Evolutionary conservation across 805 yeast genomes (phyloP).

Genomic region (Vanderwaltozyma yarrowii): DNA sequence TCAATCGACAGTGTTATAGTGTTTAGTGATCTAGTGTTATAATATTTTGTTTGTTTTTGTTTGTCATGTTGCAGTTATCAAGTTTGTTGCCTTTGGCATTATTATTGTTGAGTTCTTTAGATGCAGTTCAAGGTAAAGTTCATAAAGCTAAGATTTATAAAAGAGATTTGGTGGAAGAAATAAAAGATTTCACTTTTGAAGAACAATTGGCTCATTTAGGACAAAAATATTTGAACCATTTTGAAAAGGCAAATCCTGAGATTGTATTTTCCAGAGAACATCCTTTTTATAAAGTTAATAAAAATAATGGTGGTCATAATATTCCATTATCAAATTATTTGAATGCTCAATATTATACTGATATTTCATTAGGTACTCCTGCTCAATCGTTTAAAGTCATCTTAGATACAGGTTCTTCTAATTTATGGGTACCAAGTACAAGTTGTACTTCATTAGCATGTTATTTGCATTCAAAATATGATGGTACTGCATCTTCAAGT

Average conservation of each 20-base stretch:
- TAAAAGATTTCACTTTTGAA: constrained; percentile 40
- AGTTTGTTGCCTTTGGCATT: constrained; percentile 22
- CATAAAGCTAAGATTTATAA: constrained; percentile 51
- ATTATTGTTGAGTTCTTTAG: constrained; percentile 13
- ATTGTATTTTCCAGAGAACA: constrained; percentile 22
- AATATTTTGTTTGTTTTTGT: no score
- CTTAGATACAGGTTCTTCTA: constrained; percentile 93
- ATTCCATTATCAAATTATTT: constrained; percentile 85
- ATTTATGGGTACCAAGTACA: constrained; percentile 89
- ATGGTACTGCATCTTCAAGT: constrained; percentile 69
- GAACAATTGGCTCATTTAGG: constrained; percentile 51
- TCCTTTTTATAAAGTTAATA: constrained; percentile 9
- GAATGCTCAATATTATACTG: constrained; percentile 95
- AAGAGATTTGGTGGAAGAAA: constrained; percentile 41
- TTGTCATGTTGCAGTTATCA: background rate
- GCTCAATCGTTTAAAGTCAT: constrained; percentile 89
- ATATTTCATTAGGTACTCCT: constrained; percentile 85
- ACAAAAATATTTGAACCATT: constrained; percentile 47
- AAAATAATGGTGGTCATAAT: constrained; percentile 40
- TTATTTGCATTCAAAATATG: constrained; percentile 85
- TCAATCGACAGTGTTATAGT: no score
- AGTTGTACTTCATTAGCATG: constrained; percentile 94
- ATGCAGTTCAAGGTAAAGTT: constrained; percentile 37
- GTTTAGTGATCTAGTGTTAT: no score
- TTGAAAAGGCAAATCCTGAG: constrained; percentile 37